Base-by-base conservation (phyloP, 225 moss, liverwort and hornwort species). In the Pseudoscleropodium purum region DNA sequence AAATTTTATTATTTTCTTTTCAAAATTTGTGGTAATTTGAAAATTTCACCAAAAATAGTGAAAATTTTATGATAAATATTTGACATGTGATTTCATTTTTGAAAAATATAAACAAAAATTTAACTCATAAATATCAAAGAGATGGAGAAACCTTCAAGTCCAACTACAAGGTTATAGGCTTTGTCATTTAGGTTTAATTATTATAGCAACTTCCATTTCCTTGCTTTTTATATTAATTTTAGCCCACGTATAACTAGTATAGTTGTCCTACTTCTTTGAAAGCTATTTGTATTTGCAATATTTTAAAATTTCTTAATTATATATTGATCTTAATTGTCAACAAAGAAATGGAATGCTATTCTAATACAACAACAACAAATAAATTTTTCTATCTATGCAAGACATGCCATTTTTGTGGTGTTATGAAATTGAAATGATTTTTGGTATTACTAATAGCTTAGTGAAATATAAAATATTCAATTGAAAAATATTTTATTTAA, bases 141-240 rank as follows among this genome's bases (percentile, higher is more conserved):
- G 41, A 41, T 72, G 13, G 39, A 39, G 4, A 4, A 4, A 7
- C 4, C 24, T 69, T 25, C 24, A 70, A 39, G 2, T 25, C 6
- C 7, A 6, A 37, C 6, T 68, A 37, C 2, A 37, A 36, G 3
- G 5, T 68, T 6, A 39, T 7, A 14, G 12, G 1, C 34, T 25
- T 0, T 5, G 1, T 14, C 7, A 1, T 13, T 25, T 41, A 24
- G 26, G 14, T 0, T 24, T 7, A 25, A 39, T 39, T 39, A 13
- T 25, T 39, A 4, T 70, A 8, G 14, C 14, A 39, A 25, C 39
- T 70, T 70, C 8, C 7, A 70, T 1, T 39, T 10, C 2, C 7
- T 39, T 39, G 5, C 6, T 14, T 70, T 39, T 39, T 39, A 39
- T 39, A 4, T 70, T 15, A 68, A 37, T 21, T 12, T 68, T 37